Evolutionary conservation across 1,284 basidiomycete genomes (phyloP).

Genomic region (Austroboletus rostrupii): DNA sequence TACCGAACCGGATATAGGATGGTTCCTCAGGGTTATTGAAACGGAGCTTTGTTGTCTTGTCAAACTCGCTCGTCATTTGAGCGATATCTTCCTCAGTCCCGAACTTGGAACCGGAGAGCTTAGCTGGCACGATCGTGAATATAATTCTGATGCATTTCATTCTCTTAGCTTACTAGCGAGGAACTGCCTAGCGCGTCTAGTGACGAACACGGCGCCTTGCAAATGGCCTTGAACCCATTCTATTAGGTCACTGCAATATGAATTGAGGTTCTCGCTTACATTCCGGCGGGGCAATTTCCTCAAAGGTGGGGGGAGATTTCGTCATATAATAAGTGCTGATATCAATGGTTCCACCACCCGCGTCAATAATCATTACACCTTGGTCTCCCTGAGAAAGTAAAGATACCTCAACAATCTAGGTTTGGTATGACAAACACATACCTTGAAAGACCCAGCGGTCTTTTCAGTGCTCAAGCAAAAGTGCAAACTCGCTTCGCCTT

Average conservation of each 20-base stretch:
- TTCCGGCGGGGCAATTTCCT: slow-evolving; percentile 32
- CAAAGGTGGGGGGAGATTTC: slow-evolving; percentile 17
- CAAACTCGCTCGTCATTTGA: slow-evolving; percentile 37
- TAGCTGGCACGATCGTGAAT: slow-evolving; percentile 23
- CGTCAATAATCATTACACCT: slow-evolving; percentile 46
- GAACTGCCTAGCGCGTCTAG: slow-evolving; percentile 30
- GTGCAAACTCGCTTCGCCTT: slow-evolving; percentile 49
- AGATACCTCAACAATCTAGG: slow-evolving; percentile 3
- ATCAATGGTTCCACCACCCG: slow-evolving; percentile 49
- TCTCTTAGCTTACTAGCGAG: slow-evolving; percentile 24
- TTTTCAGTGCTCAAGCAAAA: slow-evolving; percentile 41
- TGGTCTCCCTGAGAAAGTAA: slow-evolving; percentile 23
- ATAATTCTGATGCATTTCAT: background rate
- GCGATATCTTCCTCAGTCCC: slow-evolving; percentile 32
- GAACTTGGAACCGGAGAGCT: slow-evolving; percentile 33
- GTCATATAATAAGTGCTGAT: slow-evolving; percentile 33
- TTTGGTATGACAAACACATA: slow-evolving; percentile 8
- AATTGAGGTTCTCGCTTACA: slow-evolving; percentile 20
- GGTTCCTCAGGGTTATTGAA: slow-evolving; percentile 35
- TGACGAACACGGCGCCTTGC: slow-evolving; percentile 35
- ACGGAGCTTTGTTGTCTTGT: slow-evolving; percentile 38
- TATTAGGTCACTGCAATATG: slow-evolving; percentile 3
- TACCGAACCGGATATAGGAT: slow-evolving; percentile 41
- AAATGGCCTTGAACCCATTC: slow-evolving; percentile 24
- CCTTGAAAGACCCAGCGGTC: slow-evolving; percentile 37